A percentile compares a stretch with the other conserved stretches of the same genome.
phyloP scores from a whole-genome alignment of 768 basidiomycete genomes.

The Psilocybe subaeruginosa region DNA sequence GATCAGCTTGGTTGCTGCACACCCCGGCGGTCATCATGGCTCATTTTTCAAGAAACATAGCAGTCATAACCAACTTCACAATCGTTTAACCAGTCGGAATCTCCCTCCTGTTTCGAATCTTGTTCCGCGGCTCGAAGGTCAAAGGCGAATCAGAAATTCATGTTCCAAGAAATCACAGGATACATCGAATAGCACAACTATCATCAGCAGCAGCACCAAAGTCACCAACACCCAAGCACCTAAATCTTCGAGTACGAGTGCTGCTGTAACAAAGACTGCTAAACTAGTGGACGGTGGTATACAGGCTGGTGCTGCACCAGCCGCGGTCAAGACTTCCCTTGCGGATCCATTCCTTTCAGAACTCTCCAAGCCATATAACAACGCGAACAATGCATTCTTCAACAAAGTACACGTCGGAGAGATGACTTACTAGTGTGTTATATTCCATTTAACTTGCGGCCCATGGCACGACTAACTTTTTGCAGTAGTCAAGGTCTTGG shows the following conservation, averaged over 20 bases:
- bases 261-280: background rate
- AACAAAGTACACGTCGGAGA: slow-evolving; percentile 8
- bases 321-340: slow-evolving; percentile 11
- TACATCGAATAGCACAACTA: background rate
- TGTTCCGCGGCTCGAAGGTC: background rate
- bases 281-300: slow-evolving; percentile 9
- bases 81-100: slow-evolving; percentile 8
- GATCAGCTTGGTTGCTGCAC: background rate
- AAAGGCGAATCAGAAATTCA: background rate
- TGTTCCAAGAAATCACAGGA: slow-evolving; percentile 1
- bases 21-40: background rate
- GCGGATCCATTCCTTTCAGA: slow-evolving; percentile 14
- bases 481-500: slow-evolving; percentile 16
- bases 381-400: slow-evolving; percentile 13
- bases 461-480: background rate
- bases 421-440: slow-evolving; percentile 17
- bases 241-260: background rate
- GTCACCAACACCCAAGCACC: background rate
- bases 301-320: slow-evolving; percentile 13
- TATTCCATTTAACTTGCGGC: background rate
- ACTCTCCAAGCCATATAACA: slow-evolving; percentile 16
- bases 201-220: background rate
- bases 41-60: slow-evolving; percentile 1
- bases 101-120: background rate
- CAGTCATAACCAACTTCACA: slow-evolving; percentile 9